phyloP scores from a whole-genome alignment of 2,329 filamentous ascomycete species.

The Fusarium siculi region DNA sequence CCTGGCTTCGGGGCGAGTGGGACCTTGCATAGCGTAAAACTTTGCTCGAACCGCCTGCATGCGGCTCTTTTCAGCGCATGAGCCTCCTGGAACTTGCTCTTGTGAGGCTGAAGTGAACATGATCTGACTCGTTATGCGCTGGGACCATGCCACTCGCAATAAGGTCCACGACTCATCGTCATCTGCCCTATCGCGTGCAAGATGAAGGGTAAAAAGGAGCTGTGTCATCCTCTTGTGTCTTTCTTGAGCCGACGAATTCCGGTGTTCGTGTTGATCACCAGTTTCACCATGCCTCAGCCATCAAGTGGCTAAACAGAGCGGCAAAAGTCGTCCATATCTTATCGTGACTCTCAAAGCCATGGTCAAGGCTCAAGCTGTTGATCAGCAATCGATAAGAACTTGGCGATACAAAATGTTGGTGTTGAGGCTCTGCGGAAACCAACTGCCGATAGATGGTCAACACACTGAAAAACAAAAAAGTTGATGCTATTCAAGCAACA shows the following conservation, averaged over 20 bases:
- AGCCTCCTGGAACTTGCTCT: neutral
- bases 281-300: constrained; percentile 16
- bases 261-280: constrained; percentile 11
- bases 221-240: neutral
- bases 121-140: constrained; percentile 19
- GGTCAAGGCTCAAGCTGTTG: constrained; percentile 6
- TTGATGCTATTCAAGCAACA: neutral
- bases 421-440: constrained; percentile 37
- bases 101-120: constrained; percentile 6
- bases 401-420: constrained; percentile 3
- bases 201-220: neutral
- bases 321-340: constrained; percentile 14
- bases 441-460: constrained; percentile 26
- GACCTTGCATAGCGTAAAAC: constrained; percentile 29
- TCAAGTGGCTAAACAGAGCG: neutral
- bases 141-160: constrained; percentile 26
- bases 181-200: constrained; percentile 9
- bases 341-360: constrained; percentile 10
- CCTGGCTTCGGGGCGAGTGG: constrained; percentile 11
- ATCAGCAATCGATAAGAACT: constrained; percentile 22
- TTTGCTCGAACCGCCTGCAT: constrained; percentile 35
- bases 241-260: constrained; percentile 29
- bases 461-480: neutral
- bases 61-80: constrained; percentile 30
- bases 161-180: constrained; percentile 16